phyloP scores from a whole-genome alignment of 2,329 filamentous ascomycete genomes.

The Colletotrichum chrysophilum region DNA sequence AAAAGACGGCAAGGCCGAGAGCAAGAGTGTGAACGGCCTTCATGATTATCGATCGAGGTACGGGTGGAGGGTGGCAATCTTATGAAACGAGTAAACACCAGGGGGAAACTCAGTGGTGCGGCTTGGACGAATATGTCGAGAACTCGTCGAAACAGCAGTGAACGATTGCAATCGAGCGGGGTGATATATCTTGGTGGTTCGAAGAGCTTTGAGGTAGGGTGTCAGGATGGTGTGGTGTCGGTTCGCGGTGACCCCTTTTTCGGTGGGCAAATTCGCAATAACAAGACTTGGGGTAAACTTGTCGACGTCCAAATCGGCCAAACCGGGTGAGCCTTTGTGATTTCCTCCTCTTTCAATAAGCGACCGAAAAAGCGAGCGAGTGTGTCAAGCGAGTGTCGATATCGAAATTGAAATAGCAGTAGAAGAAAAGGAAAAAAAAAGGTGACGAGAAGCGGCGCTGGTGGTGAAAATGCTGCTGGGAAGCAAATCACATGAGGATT shows the following conservation, averaged over 20 bases:
- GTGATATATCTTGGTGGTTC: neutral
- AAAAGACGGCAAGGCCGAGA: conserved; percentile 22
- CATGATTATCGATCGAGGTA: neutral
- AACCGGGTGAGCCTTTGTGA: neutral
- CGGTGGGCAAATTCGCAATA: conserved; percentile 1
- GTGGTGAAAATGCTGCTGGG: conserved; percentile 15
- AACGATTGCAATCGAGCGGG: neutral
- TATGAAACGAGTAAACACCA: neutral
- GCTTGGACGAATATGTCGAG: neutral
- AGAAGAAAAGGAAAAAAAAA: neutral
- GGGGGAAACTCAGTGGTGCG: neutral
- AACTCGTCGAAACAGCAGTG: neutral
- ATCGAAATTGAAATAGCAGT: neutral
- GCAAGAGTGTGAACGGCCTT: conserved; percentile 25
- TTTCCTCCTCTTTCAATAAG: conserved; percentile 3
- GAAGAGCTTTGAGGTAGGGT: neutral
- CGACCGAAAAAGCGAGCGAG: conserved; percentile 1
- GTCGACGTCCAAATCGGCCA: neutral
- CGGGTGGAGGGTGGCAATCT: neutral
- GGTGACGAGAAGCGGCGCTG: neutral
- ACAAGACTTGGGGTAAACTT: neutral
- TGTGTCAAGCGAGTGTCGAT: conserved; percentile 16
- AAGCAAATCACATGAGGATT: conserved; percentile 19
- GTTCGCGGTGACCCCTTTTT: conserved; percentile 8
- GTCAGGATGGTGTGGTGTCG: neutral